Evolutionary conservation across 1,284 basidiomycete genomes (phyloP), one percentile per base, ranked within the genome.

Genomic region (Tylopilus sp.): DNA sequence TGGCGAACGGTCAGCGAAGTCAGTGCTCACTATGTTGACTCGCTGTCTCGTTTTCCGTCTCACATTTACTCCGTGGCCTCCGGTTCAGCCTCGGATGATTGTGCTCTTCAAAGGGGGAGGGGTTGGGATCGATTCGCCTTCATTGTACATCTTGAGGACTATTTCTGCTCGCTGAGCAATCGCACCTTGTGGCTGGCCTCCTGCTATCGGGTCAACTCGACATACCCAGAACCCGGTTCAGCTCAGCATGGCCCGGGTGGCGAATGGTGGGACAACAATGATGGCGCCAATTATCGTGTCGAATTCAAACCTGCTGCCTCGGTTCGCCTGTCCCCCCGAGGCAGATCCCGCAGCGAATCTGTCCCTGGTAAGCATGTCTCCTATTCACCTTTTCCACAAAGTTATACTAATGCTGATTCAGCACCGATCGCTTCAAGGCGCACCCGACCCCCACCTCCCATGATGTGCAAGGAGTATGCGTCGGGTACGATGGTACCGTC

Each of bases 1-100:
- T 99, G 97, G 97, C 89, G 93, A 70, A 99, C 96, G 2, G 95
- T 94, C 2, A 93, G 90, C 58, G 97, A 99, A 79, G 95, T 98
- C 24, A 83, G 86, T 38, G 92, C 89, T 18, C 84, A 86, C 44
- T 87, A 91, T 76, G 83, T 88, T 63, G 87, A 87, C 57, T 87
- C 87, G 61, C 70, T 91, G 54, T 80, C 85, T 65, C 76, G 77
- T 55, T 59, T 81, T 76, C 77, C 89, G 76, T 68, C 85, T 81
- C 74, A 74, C 64, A 69, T 80, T 76, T 73, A 70, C 63, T 68
- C 77, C 76, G 61, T 69, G 1, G 5, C 66, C 12, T 69, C 79
- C 24, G 67, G 74, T 61, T 77, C 26, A 3, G 22, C 78, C 13
- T 60, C 80, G 22, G 81, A 81, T 59, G 66, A 81, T 19, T 6